These are phyloP conservation scores for Aschersonia sp. DNA, from an alignment of 2,329 filamentous ascomycete species.

Conservation along the genomic window DNA sequence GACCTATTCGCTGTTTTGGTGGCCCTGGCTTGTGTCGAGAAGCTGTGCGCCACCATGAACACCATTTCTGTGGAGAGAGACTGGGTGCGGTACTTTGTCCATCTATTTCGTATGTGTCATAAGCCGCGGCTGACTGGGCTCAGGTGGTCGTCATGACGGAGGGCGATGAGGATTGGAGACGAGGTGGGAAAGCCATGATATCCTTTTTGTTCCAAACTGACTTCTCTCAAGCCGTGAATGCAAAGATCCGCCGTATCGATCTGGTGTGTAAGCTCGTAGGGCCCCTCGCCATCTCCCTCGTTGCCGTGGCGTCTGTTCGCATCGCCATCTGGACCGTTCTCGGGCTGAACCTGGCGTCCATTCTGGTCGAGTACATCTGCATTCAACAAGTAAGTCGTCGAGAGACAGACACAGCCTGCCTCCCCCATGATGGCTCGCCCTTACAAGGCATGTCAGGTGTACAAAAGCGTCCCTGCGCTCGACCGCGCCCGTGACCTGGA, in stretches of 20 bases:
- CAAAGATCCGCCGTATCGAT: conserved; percentile 48
- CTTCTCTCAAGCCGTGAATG: conserved; percentile 29
- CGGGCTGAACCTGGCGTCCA: conserved; percentile 32
- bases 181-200: background rate
- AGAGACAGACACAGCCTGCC: no score
- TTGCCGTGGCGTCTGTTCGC: conserved; percentile 32
- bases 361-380: conserved; percentile 35
- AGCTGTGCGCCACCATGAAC: conserved; percentile 50
- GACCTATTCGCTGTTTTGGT: conserved; percentile 22
- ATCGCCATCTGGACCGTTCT: conserved; percentile 34
- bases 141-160: conserved; percentile 12
- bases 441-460: conserved; percentile 5
- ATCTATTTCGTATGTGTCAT: background rate
- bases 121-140: no score
- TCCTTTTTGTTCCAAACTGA: conserved; percentile 3
- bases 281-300: conserved; percentile 37
- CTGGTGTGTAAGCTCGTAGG: conserved; percentile 43
- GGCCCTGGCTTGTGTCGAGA: conserved; percentile 52
- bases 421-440: no score
- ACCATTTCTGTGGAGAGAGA: conserved; percentile 56
- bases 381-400: conserved; percentile 21
- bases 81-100: conserved; percentile 33
- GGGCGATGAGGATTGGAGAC: conserved; percentile 1
- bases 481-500: background rate
- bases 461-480: conserved; percentile 1